Evolutionary conservation across 192 early-diverging fungal species (phyloP), one percentile per base, ranked within the genome.

Genomic region (Coemansia sp.): DNA sequence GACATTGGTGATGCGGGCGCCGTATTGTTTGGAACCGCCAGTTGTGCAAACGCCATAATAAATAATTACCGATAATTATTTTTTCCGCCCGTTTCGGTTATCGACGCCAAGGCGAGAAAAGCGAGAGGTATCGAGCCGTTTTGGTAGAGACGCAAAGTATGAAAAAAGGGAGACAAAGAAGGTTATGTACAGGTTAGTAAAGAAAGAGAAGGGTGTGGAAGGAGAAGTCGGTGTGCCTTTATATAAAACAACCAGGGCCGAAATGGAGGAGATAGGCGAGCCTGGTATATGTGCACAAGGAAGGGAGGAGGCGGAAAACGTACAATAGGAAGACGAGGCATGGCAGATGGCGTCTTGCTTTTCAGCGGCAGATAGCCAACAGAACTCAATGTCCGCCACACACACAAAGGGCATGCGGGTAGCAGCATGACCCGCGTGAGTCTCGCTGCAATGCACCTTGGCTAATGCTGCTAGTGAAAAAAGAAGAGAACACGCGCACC

Each of bases 21-120:
- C 39, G 62, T 59, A 34, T 31, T 66, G 63, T 53, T 53, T 33
- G 60, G 33, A 21, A 68, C 63, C 16, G 63, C 58, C 58, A 75
- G 59, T 65, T 75, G 67, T 60, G 63, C 58, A 18, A 33, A 62
- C 34, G 73, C 63, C 73, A 75, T 75, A 35, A 37, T 50, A 63
- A 35, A 51, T 21, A 53, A 53, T 53, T 53, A 53, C 26, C 51
- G 51, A 28, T 53, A 53, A 28, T 53, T 53, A 13, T 34, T 42
- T 46, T 48, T 42, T 62, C 23, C 23, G 26, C 14, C 51, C 51
- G 51, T 53, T 31, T 53, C 11, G 26, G 51, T 26, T 53, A 53
- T 26, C 26, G 26, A 16, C 18, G 43, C 43, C 43, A 26, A 28
- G 48, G 9, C 5, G 23, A 50, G 48, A 50, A 26, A 16, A 50